Conservation (phyloP, 352 stramenopile genomes). For the Phytophthora agathidicida region DNA sequence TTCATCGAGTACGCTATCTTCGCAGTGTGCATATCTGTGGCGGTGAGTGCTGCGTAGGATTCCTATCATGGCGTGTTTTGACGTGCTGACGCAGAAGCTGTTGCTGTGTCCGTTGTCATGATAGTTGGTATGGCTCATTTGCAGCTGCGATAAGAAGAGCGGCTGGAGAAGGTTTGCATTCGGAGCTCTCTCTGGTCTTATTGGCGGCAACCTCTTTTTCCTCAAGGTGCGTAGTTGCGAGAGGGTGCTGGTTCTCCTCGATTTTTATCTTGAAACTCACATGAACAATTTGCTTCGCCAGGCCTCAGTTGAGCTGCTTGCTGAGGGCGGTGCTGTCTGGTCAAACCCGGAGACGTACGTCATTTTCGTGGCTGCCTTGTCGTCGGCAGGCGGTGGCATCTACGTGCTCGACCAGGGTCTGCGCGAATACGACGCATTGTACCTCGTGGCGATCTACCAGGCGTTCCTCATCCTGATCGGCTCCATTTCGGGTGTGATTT, state of each 20-base stretch:
- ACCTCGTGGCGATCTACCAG: slow-evolving; percentile 87
- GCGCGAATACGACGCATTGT: slow-evolving; percentile 87
- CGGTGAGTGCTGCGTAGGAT: slow-evolving; percentile 41
- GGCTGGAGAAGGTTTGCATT: slow-evolving; percentile 83
- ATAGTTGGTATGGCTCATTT: slow-evolving; percentile 81
- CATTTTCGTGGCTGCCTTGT: slow-evolving; percentile 71
- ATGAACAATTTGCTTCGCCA: slow-evolving; percentile 21
- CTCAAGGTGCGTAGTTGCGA: slow-evolving; percentile 63
- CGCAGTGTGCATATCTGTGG: slow-evolving; percentile 38
- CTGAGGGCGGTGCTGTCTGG: slow-evolving; percentile 78
- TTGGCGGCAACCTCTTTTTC: slow-evolving; percentile 89
- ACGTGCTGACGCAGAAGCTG: slow-evolving; percentile 7
- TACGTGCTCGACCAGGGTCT: slow-evolving; percentile 80
- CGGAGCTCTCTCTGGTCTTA: slow-evolving; percentile 75
- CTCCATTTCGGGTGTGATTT: slow-evolving; percentile 86
- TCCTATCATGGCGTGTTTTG: neutral
- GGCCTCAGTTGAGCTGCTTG: slow-evolving; percentile 82
- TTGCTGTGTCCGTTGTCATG: slow-evolving; percentile 3
- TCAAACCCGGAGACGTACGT: slow-evolving; percentile 68
- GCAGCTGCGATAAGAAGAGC: slow-evolving; percentile 63
- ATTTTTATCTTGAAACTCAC: neutral
- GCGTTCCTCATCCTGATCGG: slow-evolving; percentile 86
- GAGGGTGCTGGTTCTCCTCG: neutral
- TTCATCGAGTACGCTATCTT: slow-evolving; percentile 77
- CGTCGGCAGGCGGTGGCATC: slow-evolving; percentile 74